A percentile compares a stretch with the other conserved stretches of the same genome.
These are phyloP conservation scores for Candida incommunis DNA, from an alignment of 805 yeast genomes.

Conservation along the genomic window DNA sequence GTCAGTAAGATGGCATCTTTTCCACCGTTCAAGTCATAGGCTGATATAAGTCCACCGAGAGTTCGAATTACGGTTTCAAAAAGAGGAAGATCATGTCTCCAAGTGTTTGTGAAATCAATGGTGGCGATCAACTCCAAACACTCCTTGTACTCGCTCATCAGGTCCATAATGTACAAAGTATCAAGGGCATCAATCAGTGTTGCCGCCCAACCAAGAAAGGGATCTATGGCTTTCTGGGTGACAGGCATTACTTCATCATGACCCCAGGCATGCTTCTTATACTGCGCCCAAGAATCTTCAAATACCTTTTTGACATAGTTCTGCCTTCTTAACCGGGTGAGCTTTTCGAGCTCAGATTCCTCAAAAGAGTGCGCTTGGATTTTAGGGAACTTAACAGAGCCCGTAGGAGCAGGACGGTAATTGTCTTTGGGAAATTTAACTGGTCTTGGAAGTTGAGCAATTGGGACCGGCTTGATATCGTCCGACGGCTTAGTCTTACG, in stretches of 20 bases:
- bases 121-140: conserved; percentile 25
- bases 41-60: conserved; percentile 39
- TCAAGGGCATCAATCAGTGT: conserved; percentile 40
- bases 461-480: not conserved
- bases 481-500: not conserved
- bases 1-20: conserved; percentile 20
- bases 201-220: conserved; percentile 39
- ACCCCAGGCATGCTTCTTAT: conserved; percentile 30
- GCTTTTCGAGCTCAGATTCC: conserved; percentile 12
- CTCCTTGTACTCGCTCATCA: conserved; percentile 25
- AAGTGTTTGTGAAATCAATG: conserved; percentile 27
- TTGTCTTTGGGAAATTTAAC: not conserved
- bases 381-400: conserved; percentile 3
- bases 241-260: conserved; percentile 33
- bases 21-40: conserved; percentile 33
- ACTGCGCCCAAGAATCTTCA: conserved; percentile 29
- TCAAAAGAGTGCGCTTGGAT: conserved; percentile 11
- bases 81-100: conserved; percentile 31
- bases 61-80: conserved; percentile 39
- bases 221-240: conserved; percentile 19
- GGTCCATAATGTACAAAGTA: conserved; percentile 33
- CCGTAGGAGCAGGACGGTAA: not conserved
- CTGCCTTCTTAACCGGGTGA: conserved; percentile 15
- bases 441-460: not conserved
- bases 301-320: conserved; percentile 25